A percentile compares a stretch with the other conserved stretches of the same genome.
Evolutionary conservation across 2,329 filamentous ascomycete genomes (phyloP).

Genomic region (Ophiosphaerella korrae): DNA sequence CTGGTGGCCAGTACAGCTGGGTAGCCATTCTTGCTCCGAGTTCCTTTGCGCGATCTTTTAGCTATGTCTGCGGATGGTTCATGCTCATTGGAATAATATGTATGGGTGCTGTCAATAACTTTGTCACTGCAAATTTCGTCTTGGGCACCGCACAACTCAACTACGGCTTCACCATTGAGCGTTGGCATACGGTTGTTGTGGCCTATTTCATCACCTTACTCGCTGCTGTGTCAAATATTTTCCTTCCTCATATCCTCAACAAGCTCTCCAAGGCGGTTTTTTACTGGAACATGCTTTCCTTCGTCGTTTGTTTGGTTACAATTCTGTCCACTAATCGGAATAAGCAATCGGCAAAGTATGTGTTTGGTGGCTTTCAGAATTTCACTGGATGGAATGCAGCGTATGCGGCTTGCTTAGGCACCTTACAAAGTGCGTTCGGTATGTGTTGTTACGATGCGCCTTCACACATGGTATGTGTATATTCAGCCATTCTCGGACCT

Average conservation of each 20-base stretch:
- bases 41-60: conserved; percentile 41
- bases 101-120: conserved; percentile 62
- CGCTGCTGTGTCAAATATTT: conserved; percentile 56
- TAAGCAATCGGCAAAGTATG: conserved; percentile 60
- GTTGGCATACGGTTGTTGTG: conserved; percentile 62
- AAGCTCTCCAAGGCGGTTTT: conserved; percentile 57
- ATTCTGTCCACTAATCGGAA: conserved; percentile 60
- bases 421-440: conserved; percentile 60
- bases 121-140: conserved; percentile 61
- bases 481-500: no score
- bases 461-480: conserved; percentile 48
- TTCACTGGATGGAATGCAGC: conserved; percentile 57
- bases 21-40: conserved; percentile 61
- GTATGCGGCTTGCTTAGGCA: conserved; percentile 59
- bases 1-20: conserved; percentile 64
- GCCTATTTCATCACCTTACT: conserved; percentile 56
- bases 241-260: conserved; percentile 57
- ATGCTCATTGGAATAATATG: conserved; percentile 51
- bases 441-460: conserved; percentile 60
- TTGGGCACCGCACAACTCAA: conserved; percentile 61
- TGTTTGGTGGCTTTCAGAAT: conserved; percentile 62
- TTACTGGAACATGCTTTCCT: conserved; percentile 60
- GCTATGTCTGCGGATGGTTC: conserved; percentile 49
- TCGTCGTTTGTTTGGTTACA: conserved; percentile 58
- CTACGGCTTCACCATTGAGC: conserved; percentile 57